A percentile compares a stretch with the other conserved stretches of the same genome.
Evolutionary conservation across 768 basidiomycete genomes (phyloP).

Genomic region (Flagelloscypha sp.): DNA sequence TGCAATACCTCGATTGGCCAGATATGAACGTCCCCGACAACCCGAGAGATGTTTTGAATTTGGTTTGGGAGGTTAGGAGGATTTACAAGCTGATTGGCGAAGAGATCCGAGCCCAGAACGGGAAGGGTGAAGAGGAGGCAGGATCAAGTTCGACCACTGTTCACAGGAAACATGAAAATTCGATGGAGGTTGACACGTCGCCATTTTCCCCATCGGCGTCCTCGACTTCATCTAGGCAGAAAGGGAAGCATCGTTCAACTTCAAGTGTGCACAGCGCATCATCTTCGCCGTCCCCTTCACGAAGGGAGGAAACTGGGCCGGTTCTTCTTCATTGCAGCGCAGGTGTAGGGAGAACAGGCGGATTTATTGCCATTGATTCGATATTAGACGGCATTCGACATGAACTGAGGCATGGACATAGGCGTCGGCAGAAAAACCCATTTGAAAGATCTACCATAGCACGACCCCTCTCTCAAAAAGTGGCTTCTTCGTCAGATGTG

Average conservation of each 20-base stretch:
- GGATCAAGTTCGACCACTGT: constrained; percentile 3
- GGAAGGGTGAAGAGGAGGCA: constrained; percentile 6
- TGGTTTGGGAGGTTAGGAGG: constrained; percentile 65
- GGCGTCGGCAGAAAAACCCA: neutral
- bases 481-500: too few relatives aligned
- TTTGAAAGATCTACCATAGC: too few relatives aligned
- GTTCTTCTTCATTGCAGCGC: constrained; percentile 87
- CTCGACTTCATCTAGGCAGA: neutral
- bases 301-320: too few relatives aligned
- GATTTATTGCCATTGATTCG: constrained; percentile 85
- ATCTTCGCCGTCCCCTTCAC: too few relatives aligned
- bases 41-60: constrained; percentile 61
- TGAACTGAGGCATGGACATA: constrained; percentile 38
- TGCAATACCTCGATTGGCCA: constrained; percentile 94
- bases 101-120: neutral
- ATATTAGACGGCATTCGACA: constrained; percentile 66
- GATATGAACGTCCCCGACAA: constrained; percentile 93
- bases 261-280: constrained; percentile 2
- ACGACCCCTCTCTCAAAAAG: too few relatives aligned
- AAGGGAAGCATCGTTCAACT: neutral
- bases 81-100: constrained; percentile 13
- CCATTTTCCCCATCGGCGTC: constrained; percentile 34
- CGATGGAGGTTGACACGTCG: constrained; percentile 95
- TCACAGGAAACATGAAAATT: too few relatives aligned
- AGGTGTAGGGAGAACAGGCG: constrained; percentile 91